Evolutionary conservation across 2,329 filamentous ascomycete species (phyloP).

Genomic region (Cordyceps cicadae): DNA sequence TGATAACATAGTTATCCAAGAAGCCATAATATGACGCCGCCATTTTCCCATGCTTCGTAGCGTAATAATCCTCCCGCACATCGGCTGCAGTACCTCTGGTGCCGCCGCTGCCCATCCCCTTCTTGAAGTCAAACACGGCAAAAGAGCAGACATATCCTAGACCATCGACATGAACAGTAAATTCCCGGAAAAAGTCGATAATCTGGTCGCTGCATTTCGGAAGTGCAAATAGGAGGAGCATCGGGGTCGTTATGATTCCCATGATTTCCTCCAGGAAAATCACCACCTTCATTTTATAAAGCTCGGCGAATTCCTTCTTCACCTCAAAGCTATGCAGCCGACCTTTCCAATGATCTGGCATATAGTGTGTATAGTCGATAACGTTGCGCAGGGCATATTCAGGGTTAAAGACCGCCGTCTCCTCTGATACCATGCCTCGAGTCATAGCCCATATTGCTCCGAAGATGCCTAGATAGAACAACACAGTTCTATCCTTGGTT

Average conservation of each 20-base stretch:
- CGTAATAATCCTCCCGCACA: slow-evolving; percentile 84
- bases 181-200: slow-evolving; percentile 96
- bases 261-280: slow-evolving; percentile 90
- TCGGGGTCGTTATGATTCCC: slow-evolving; percentile 85
- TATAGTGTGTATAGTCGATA: slow-evolving; percentile 87
- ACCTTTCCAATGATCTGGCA: slow-evolving; percentile 79
- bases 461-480: slow-evolving; percentile 84
- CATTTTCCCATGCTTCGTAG: slow-evolving; percentile 96
- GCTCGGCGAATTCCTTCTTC: slow-evolving; percentile 76
- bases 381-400: slow-evolving; percentile 83
- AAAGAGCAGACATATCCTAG: slow-evolving; percentile 95
- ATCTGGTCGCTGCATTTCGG: slow-evolving; percentile 86
- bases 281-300: slow-evolving; percentile 87
- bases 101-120: slow-evolving; percentile 48
- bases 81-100: slow-evolving; percentile 41
- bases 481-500: slow-evolving; percentile 74
- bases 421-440: slow-evolving; percentile 76
- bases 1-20: slow-evolving; percentile 79
- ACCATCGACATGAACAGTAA: slow-evolving; percentile 93
- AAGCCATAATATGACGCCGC: slow-evolving; percentile 95
- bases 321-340: slow-evolving; percentile 92
- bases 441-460: slow-evolving; percentile 76
- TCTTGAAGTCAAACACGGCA: slow-evolving; percentile 94
- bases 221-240: slow-evolving; percentile 78
- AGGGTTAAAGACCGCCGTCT: slow-evolving; percentile 83